Conservation (phyloP, 2,329 filamentous ascomycete genomes). For the Sporothrix curviconia region DNA sequence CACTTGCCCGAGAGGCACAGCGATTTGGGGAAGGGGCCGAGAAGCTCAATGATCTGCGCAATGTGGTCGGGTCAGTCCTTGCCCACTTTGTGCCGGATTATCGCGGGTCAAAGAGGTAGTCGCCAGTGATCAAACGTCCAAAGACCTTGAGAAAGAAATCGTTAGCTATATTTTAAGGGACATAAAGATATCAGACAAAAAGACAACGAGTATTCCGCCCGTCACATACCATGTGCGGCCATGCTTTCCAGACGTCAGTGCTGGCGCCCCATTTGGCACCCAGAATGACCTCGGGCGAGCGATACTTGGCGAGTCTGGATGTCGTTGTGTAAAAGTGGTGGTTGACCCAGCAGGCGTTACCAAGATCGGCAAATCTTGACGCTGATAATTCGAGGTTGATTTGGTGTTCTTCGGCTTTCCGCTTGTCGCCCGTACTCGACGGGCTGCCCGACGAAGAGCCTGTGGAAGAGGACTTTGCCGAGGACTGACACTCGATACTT, state of each 20-base stretch:
- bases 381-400: conserved; percentile 70
- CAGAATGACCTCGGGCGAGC: conserved; percentile 93
- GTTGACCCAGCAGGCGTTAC: conserved; percentile 97
- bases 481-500: conserved; percentile 90
- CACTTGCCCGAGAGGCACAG: conserved; percentile 91
- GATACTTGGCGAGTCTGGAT: conserved; percentile 97
- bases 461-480: conserved; percentile 59
- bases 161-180: conserved; percentile 11
- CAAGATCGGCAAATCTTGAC: conserved; percentile 98
- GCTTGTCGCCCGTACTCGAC: conserved; percentile 54
- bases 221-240: conserved; percentile 80
- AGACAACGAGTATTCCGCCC: too few species aligned
- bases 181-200: too few species aligned
- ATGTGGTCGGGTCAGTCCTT: conserved; percentile 99
- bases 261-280: conserved; percentile 99
- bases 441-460: neutral
- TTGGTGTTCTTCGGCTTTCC: conserved; percentile 49
- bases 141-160: conserved; percentile 62
- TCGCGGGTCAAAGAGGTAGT: conserved; percentile 97
- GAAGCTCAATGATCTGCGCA: conserved; percentile 94
- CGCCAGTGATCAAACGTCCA: conserved; percentile 90
- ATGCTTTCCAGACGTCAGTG: conserved; percentile 99
- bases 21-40: conserved; percentile 88
- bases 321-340: conserved; percentile 99
- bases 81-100: conserved; percentile 98